Base-by-base conservation (phyloP, 2,329 filamentous ascomycete genomes). In the Clonostachys chloroleuca region DNA sequence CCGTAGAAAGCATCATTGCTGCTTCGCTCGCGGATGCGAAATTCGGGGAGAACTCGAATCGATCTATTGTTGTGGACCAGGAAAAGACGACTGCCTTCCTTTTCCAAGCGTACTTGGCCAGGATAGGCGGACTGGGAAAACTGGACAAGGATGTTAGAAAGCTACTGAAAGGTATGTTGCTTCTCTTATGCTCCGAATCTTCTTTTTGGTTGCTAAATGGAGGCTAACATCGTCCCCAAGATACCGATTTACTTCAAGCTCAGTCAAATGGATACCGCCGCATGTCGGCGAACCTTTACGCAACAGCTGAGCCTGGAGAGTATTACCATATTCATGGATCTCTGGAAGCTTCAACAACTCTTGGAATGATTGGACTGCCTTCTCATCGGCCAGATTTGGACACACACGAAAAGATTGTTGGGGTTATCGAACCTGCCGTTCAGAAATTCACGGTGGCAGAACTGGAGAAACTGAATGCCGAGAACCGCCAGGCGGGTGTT, bases 251-350 rank as follows among this genome's bases (percentile, higher is more conserved):
- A 18, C 68, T 87, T 6, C 69, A 78, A 51, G 87, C 87, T 2
- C 87, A 90, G 59, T 87, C 86, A 3, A 80, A 83, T 51, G 69
- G 80, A 7, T 90, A 90, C 59, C 79, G 86, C 10, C 81, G 86
- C 51, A 74, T 89, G 63, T 87, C 86, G 12, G 86, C 86, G 13
- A 88, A 88, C 51, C 66, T 89, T 2, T 89, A 89, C 64, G 73
- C 78, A 56, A 88, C 86, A 9, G 83, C 80, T 59, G 75, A 72
- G n/a, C 66, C 72, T 2, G 80, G 77, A n/a, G 74, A 84, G 58
- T 89, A 81, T 57, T 90, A 87, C 58, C 86, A 90, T 57, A 85
- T 89, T 24, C 86, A 89, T 59, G 86, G 86, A 41, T 89, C 86
- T 1, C 66, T 90, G 1, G 85, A 89, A 54, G 86, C 86, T 5